phyloP scores from a whole-genome alignment of 257 asterid genomes.

The Echites panduratus region DNA sequence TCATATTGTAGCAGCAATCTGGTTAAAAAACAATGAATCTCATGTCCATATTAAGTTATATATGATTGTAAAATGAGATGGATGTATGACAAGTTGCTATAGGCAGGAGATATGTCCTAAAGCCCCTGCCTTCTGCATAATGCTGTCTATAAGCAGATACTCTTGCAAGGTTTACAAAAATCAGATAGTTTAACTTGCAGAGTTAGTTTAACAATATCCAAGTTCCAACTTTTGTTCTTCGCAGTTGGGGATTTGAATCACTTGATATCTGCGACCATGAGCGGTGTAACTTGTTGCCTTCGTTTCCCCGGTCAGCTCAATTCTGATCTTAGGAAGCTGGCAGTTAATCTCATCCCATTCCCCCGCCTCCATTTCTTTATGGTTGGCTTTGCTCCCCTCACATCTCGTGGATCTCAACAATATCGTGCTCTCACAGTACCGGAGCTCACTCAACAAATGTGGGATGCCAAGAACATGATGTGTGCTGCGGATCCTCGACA shows the following conservation, averaged over 20 bases:
- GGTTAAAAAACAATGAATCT: too few species aligned
- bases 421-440: slow-evolving; percentile 2
- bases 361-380: slow-evolving; percentile 12
- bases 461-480: slow-evolving; percentile 17
- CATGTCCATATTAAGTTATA: too few species aligned
- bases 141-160: background rate
- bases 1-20: too few species aligned
- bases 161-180: background rate
- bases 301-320: slow-evolving; percentile 16
- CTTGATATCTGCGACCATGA: slow-evolving; percentile 13
- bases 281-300: slow-evolving; percentile 11
- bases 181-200: background rate
- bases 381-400: slow-evolving; percentile 16
- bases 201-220: background rate
- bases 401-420: slow-evolving; percentile 16
- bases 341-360: slow-evolving; percentile 10
- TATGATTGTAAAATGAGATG: too few species aligned
- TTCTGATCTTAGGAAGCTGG: slow-evolving; percentile 5
- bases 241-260: slow-evolving; percentile 15
- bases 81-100: too few species aligned
- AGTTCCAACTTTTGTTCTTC: background rate
- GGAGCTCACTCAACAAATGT: slow-evolving; percentile 15
- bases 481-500: slow-evolving; percentile 16
- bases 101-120: too few species aligned
- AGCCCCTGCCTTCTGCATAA: too few species aligned